phyloP scores from a whole-genome alignment of 83 land plant species.

The Larix sibirica region DNA sequence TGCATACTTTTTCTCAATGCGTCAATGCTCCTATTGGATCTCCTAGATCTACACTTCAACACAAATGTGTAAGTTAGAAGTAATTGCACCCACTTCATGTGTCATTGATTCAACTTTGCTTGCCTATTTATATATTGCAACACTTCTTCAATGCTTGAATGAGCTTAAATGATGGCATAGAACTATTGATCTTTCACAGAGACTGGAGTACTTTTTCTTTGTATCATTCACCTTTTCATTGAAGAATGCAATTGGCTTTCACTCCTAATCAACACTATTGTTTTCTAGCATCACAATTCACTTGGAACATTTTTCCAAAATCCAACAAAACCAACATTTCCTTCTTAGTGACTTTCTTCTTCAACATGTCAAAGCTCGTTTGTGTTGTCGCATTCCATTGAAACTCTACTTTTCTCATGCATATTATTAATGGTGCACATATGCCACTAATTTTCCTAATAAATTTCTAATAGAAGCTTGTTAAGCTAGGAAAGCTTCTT shows the following conservation, averaged over 20 bases:
- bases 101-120: neutral
- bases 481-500: too few relatives aligned
- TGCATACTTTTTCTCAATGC: neutral
- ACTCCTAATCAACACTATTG: neutral
- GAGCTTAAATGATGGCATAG: neutral
- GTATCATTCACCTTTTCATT: neutral
- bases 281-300: neutral
- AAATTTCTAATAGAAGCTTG: too few relatives aligned
- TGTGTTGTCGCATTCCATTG: neutral
- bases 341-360: neutral
- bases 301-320: neutral
- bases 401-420: too few relatives aligned
- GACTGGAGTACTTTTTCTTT: neutral
- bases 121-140: neutral
- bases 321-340: neutral
- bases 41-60: neutral
- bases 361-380: neutral
- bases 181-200: neutral
- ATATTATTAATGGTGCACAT: too few relatives aligned
- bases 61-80: neutral
- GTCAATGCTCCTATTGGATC: neutral
- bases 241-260: neutral
- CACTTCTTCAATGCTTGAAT: neutral
- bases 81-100: neutral
- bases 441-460: too few relatives aligned